Percentiles rank a stretch among this genome's conserved stretches.
phyloP scores from a whole-genome alignment of 495 filamentous ascomycete species.

The Penicillium pancosmium region DNA sequence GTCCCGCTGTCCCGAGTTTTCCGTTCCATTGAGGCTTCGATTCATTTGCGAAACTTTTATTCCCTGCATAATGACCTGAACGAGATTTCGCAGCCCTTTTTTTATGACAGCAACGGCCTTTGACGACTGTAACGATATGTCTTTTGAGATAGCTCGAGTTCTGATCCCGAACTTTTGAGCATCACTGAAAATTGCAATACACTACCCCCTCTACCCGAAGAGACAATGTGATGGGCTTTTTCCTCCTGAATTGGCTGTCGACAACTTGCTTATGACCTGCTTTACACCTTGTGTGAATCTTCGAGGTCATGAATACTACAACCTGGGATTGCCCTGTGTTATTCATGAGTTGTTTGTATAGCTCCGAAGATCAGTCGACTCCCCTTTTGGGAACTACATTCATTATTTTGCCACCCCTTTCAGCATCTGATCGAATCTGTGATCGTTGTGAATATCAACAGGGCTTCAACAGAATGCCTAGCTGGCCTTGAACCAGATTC shows the following conservation, averaged over 20 bases:
- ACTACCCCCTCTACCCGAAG: slow-evolving; percentile 19
- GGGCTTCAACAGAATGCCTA: background rate
- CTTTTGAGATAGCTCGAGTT: slow-evolving; percentile 20
- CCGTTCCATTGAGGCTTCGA: slow-evolving; percentile 23
- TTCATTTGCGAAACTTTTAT: slow-evolving; percentile 23
- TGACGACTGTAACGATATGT: slow-evolving; percentile 45
- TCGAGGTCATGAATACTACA: background rate
- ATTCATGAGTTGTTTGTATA: background rate
- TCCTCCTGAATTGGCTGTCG: slow-evolving; percentile 15
- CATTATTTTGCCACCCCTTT: slow-evolving; percentile 4
- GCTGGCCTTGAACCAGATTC: slow-evolving; percentile 1
- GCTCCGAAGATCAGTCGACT: slow-evolving; percentile 4
- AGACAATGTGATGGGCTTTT: slow-evolving; percentile 33
- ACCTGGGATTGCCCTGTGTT: background rate
- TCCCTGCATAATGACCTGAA: slow-evolving; percentile 37
- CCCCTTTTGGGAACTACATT: slow-evolving; percentile 7
- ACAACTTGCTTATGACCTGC: background rate
- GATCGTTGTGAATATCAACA: background rate
- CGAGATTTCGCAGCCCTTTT: slow-evolving; percentile 29
- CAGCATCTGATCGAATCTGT: background rate
- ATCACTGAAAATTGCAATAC: slow-evolving; percentile 12
- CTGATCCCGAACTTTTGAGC: slow-evolving; percentile 8
- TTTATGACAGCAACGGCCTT: slow-evolving; percentile 44
- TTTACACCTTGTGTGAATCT: background rate
- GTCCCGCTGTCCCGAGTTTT: slow-evolving; percentile 16